phyloP scores from a whole-genome alignment of 2,329 filamentous ascomycete species.

The Penicillium sp. region DNA sequence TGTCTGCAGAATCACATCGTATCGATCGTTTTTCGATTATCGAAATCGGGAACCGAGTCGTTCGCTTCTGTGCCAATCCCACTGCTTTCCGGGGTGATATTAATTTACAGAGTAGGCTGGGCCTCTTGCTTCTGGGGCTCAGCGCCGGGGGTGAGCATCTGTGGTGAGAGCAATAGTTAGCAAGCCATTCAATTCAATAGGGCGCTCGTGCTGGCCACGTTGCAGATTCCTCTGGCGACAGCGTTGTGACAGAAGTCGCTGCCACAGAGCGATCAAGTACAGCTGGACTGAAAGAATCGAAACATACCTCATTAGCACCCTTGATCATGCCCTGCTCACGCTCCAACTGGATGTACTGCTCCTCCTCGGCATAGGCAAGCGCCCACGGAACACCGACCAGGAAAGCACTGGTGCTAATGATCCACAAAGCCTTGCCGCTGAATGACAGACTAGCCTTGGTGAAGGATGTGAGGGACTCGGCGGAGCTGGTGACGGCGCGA shows the following conservation, averaged over 20 bases:
- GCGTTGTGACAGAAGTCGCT: too few relatives aligned
- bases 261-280: conserved; percentile 1
- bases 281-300: neutral
- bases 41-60: conserved; percentile 6
- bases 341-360: conserved; percentile 96
- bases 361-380: conserved; percentile 88
- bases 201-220: neutral
- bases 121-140: conserved; percentile 27
- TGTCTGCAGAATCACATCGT: neutral
- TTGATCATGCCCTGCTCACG: conserved; percentile 94
- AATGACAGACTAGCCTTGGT: conserved; percentile 51
- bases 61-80: conserved; percentile 16
- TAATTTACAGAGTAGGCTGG: conserved; percentile 37
- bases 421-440: conserved; percentile 82
- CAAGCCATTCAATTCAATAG: too few relatives aligned
- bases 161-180: neutral
- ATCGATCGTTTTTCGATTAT: conserved; percentile 5
- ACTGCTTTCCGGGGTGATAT: conserved; percentile 18
- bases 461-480: conserved; percentile 43
- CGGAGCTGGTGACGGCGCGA: conserved; percentile 58
- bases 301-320: conserved; percentile 69
- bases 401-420: conserved; percentile 81
- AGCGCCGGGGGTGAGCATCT: conserved; percentile 43
- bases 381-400: conserved; percentile 90
- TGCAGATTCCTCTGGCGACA: too few relatives aligned